Conservation (phyloP, 371 early-diverging fungal genomes). For the Apophysomyces trapeziformis region DNA sequence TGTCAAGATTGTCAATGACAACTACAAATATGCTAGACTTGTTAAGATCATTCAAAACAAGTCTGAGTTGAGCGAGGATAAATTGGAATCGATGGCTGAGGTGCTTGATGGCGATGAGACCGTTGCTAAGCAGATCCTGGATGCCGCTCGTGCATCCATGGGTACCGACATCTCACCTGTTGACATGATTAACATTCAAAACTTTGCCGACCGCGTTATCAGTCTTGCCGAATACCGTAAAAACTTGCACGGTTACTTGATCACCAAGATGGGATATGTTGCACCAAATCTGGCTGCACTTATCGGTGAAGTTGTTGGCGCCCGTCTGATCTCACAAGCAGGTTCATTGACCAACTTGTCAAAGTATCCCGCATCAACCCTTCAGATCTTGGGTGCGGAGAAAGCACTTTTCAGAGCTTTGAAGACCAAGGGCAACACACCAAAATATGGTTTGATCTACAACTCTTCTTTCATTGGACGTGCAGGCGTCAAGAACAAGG, state of each 20-base stretch:
- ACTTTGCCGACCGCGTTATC: constrained; percentile 94
- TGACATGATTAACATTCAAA: constrained; percentile 94
- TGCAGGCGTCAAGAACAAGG: constrained; percentile 97
- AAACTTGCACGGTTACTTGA: constrained; percentile 88
- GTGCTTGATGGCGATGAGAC: constrained; percentile 71
- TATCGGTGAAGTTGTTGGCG: constrained; percentile 97
- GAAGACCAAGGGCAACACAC: constrained; percentile 98
- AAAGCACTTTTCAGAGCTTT: constrained; percentile 98
- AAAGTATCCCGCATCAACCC: constrained; percentile 97
- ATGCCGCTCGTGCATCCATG: constrained; percentile 96
- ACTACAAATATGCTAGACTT: constrained; percentile 87
- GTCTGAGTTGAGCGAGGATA: constrained; percentile 76
- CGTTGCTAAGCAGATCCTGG: constrained; percentile 80
- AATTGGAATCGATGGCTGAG: constrained; percentile 76
- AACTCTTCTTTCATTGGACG: constrained; percentile 96
- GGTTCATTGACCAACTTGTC: constrained; percentile 97
- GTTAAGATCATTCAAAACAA: constrained; percentile 93
- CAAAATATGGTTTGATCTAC: constrained; percentile 99
- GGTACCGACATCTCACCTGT: constrained; percentile 92
- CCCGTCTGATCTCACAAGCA: constrained; percentile 95
- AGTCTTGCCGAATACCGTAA: constrained; percentile 92
- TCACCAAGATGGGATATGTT: constrained; percentile 93
- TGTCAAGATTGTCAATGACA: constrained; percentile 93
- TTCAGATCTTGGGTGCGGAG: constrained; percentile 99
- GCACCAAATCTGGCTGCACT: constrained; percentile 98